Evolutionary conservation across 441 rosid genomes (phyloP).

Genomic region (Jatropha podagrica): DNA sequence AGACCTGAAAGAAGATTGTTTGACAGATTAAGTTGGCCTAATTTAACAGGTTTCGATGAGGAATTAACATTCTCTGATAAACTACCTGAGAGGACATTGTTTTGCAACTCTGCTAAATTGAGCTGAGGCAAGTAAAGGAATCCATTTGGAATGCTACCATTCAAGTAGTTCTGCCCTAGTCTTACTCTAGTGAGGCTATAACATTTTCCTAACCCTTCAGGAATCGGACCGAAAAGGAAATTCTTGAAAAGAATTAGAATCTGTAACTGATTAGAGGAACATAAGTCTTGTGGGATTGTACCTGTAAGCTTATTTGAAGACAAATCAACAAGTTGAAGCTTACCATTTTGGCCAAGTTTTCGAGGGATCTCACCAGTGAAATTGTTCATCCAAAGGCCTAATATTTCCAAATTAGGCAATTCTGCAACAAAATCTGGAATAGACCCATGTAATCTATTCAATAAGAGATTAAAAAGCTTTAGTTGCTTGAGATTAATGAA

Average conservation of each 20-base stretch:
- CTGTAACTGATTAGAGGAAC: conserved; percentile 61
- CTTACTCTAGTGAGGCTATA: conserved; percentile 70
- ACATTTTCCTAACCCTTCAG: conserved; percentile 71
- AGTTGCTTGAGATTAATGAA: conserved; percentile 66
- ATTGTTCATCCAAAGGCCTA: conserved; percentile 88
- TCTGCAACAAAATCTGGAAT: conserved; percentile 81
- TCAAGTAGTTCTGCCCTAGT: conserved; percentile 79
- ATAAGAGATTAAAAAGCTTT: conserved; percentile 76
- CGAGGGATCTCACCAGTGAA: conserved; percentile 84
- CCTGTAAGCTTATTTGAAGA: conserved; percentile 92
- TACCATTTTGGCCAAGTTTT: conserved; percentile 66
- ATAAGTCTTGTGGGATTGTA: conserved; percentile 71
- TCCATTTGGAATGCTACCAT: conserved; percentile 86
- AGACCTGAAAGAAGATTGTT: conserved; percentile 83
- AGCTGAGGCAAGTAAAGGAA: conserved; percentile 76
- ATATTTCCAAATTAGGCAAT: conserved; percentile 63
- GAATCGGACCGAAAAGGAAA: conserved; percentile 83
- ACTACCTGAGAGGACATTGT: conserved; percentile 65
- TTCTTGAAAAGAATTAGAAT: conserved; percentile 72
- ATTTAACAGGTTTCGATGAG: conserved; percentile 51
- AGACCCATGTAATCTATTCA: conserved; percentile 80
- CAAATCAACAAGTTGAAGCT: conserved; percentile 65
- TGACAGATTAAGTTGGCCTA: conserved; percentile 76
- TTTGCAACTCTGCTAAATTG: conserved; percentile 76
- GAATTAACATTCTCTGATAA: conserved; percentile 52